Conservation (phyloP, 805 yeast genomes). For the Zygosaccharomyces gambellarensis region DNA sequence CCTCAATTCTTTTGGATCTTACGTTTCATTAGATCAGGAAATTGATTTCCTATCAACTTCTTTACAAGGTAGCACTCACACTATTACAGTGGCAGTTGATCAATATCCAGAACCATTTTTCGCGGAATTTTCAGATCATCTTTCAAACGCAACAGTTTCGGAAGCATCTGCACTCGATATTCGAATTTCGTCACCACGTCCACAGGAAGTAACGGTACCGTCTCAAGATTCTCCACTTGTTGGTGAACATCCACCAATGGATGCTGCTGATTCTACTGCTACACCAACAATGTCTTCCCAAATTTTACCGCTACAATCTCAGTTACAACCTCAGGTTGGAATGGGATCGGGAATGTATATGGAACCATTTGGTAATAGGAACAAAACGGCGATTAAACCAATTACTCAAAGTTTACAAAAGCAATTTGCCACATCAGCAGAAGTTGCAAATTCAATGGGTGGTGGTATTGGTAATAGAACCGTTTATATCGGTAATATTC, state of each 20-base stretch:
- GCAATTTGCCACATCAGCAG: slow-evolving; percentile 27
- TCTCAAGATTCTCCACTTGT: slow-evolving; percentile 5
- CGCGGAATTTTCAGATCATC: slow-evolving; percentile 16
- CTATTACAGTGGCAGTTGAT: slow-evolving; percentile 10
- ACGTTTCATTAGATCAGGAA: slow-evolving; percentile 14
- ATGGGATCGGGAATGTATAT: slow-evolving; percentile 15
- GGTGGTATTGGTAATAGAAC: slow-evolving; percentile 53
- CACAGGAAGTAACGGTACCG: slow-evolving; percentile 21
- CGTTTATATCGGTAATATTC: slow-evolving; percentile 62
- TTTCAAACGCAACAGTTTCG: slow-evolving; percentile 15
- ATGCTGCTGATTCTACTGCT: background rate
- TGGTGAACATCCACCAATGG: background rate
- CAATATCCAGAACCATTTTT: slow-evolving; percentile 19
- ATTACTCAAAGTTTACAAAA: slow-evolving; percentile 30
- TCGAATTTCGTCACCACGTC: slow-evolving; percentile 16
- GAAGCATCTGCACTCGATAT: slow-evolving; percentile 16
- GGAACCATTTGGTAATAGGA: slow-evolving; percentile 17
- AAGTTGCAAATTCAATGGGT: slow-evolving; percentile 31
- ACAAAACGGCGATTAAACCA: slow-evolving; percentile 17
- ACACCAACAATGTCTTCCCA: slow-evolving; percentile 3
- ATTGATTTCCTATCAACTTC: slow-evolving; percentile 10
- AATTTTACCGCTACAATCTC: slow-evolving; percentile 7
- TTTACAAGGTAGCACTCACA: slow-evolving; percentile 12
- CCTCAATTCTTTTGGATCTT: slow-evolving; percentile 15
- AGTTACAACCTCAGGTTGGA: slow-evolving; percentile 4